Evolutionary conservation across 768 basidiomycete genomes (phyloP), one percentile per base, ranked within the genome.

Genomic region (Gymnopilus dilepis): DNA sequence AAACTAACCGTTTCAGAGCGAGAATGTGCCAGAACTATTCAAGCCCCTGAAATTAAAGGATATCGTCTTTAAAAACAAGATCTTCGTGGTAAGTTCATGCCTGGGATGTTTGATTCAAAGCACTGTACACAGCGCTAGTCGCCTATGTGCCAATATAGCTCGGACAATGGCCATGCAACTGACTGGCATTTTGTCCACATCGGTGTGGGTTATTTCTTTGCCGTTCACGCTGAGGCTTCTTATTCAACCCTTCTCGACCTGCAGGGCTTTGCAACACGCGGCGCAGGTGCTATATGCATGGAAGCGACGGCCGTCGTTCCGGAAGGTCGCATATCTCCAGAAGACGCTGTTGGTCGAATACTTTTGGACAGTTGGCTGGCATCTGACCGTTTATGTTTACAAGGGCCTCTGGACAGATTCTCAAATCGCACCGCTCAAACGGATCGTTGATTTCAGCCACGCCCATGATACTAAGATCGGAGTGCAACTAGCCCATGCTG

Each of bases 181-280:
- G 89, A 93, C 63, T 94, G 89, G 87, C 94, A 95, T 71, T 73
- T 94, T 4, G 90, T 92, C 17, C 91, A 94, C 69, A 80, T 91
- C 33, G 90, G 90, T 1, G 85, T 86, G 63, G 1, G 85, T 85
- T 9, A 22, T 13, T 26, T 8, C n/a, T 26, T 6, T 30, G n/a
- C 22, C 2, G n/a, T 26, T 4, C 1, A 64, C 64, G 58, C 38
- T 47, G 22, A 1, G 45, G 21, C 24, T 17, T 19, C 17, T 17
- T 22, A 50, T 40, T n/a, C 15, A 37, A 4, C 7, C 4, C 28
- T 62, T 19, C 28, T 30, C 24, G n/a, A 7, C 28, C 52, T 43
- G 13, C 30, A 86, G 84, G 82, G 82, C 0, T 84, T 87, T 65
- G 91, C 91, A 9, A 82, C 87, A 9, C 82, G 92, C 42, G 92